These are phyloP conservation scores for Fragilaria crotonensis DNA, from an alignment of 108 stramenopile species.

Conservation along the genomic window DNA sequence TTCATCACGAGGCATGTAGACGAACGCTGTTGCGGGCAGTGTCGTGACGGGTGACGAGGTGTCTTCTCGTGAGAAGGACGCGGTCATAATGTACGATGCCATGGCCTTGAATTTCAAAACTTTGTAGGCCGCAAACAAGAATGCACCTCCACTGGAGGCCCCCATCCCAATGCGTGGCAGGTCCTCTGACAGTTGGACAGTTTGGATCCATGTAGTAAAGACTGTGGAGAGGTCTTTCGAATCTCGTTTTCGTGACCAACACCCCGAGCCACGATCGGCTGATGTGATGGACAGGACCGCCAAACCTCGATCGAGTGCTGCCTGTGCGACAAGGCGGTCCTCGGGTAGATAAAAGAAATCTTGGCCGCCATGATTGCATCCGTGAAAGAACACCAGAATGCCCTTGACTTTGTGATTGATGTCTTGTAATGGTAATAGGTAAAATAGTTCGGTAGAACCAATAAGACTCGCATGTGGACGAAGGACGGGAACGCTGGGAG, in stretches of 20 bases:
- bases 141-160: slow-evolving; percentile 19
- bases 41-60: neutral
- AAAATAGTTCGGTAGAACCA: no score
- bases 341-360: slow-evolving; percentile 29
- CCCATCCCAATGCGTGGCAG: slow-evolving; percentile 20
- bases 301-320: slow-evolving; percentile 17
- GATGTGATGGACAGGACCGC: slow-evolving; percentile 12
- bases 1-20: slow-evolving; percentile 17
- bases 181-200: neutral
- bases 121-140: slow-evolving; percentile 10
- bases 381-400: slow-evolving; percentile 22
- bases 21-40: slow-evolving; percentile 13
- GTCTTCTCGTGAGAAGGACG: neutral
- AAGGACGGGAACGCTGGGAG: no score
- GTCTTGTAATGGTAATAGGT: no score
- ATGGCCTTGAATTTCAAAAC: slow-evolving; percentile 16
- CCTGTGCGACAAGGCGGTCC: slow-evolving; percentile 20
- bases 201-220: slow-evolving; percentile 8
- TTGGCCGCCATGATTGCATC: slow-evolving; percentile 21
- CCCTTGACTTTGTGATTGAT: neutral
- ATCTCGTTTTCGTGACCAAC: slow-evolving; percentile 16
- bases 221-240: slow-evolving; percentile 3
- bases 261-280: slow-evolving; percentile 18
- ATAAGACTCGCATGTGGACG: no score
- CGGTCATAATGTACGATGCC: slow-evolving; percentile 16